phyloP scores from a whole-genome alignment of 192 early-diverging fungal species.

The Oehlia diaphana region DNA sequence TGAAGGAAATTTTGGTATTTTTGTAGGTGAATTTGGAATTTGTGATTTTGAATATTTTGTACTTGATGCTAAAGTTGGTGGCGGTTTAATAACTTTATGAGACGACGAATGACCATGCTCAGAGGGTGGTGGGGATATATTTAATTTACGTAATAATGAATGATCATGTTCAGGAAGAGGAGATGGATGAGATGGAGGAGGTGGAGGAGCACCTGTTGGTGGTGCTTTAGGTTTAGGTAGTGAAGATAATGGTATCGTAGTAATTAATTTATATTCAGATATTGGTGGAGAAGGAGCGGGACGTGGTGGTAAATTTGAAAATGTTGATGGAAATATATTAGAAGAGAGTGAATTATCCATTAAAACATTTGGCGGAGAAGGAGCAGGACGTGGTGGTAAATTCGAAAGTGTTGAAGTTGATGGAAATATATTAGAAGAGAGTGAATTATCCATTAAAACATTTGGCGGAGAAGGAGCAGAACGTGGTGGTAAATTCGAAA shows the following conservation, averaged over 20 bases:
- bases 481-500: background rate
- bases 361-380: background rate
- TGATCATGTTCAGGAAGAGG: too few relatives aligned
- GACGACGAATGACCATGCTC: too few relatives aligned
- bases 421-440: too few relatives aligned
- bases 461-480: background rate
- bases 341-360: too few relatives aligned
- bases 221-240: background rate
- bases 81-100: background rate
- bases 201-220: background rate
- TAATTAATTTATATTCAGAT: background rate
- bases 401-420: too few relatives aligned
- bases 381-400: background rate
- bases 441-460: too few relatives aligned
- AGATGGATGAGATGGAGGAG: background rate
- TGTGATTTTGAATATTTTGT: background rate
- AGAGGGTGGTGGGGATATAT: too few relatives aligned
- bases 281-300: background rate
- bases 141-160: too few relatives aligned
- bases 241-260: background rate
- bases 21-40: background rate
- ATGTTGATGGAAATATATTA: too few relatives aligned
- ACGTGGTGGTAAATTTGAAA: background rate
- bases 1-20: background rate
- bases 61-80: background rate